Evolutionary conservation across 202 grass and related monocot species (phyloP).

Genomic region (Musa balbisiana): DNA sequence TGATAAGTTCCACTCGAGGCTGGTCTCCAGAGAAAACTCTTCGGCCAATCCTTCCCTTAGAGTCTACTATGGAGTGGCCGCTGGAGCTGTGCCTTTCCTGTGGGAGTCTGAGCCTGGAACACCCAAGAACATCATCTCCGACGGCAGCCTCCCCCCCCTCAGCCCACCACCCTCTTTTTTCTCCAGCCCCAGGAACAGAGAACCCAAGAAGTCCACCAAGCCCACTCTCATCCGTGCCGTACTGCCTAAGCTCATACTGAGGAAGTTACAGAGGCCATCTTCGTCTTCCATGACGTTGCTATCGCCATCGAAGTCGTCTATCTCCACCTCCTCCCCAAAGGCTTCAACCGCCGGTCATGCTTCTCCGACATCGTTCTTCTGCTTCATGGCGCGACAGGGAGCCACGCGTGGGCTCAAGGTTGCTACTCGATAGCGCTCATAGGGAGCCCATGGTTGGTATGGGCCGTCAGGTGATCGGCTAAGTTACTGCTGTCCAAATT

Average conservation of each 20-base stretch:
- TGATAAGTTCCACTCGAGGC: constrained; percentile 1
- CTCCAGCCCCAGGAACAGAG: neutral
- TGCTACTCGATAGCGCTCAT: no score
- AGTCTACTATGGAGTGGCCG: constrained; percentile 6
- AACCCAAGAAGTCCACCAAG: neutral
- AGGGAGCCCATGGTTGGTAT: no score
- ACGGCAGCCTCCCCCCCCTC: neutral
- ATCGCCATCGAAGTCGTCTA: neutral
- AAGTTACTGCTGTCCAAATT: no score
- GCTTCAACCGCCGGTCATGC: neutral
- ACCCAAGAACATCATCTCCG: neutral
- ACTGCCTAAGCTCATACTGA: neutral
- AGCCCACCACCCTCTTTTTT: constrained; percentile 11
- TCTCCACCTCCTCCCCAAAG: neutral
- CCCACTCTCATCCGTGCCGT: neutral
- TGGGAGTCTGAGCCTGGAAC: constrained; percentile 14
- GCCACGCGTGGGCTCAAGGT: no score
- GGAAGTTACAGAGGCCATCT: neutral
- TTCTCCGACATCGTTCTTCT: no score
- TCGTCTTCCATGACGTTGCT: no score
- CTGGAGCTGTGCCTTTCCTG: constrained; percentile 7
- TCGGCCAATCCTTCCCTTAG: neutral
- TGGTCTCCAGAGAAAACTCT: constrained; percentile 12
- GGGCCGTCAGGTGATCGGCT: no score
- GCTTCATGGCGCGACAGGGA: no score